Evolutionary conservation across 1,139 yeast genomes (phyloP).

Genomic region (Suhomyces ambrosiae): DNA sequence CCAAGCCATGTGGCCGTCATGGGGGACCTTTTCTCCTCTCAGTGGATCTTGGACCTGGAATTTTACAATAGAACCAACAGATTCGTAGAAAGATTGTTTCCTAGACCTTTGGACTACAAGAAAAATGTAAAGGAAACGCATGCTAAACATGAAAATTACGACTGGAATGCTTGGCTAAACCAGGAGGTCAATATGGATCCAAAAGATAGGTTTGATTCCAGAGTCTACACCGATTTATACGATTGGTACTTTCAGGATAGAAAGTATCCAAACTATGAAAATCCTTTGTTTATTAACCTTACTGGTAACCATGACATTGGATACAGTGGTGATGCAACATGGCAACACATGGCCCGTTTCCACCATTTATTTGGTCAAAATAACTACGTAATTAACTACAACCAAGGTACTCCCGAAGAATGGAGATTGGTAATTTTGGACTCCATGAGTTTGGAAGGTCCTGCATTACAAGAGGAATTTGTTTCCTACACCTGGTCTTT

Average conservation of each 20-base stretch:
- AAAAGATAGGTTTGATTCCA: constrained; percentile 45
- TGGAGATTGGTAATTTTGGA: constrained; percentile 88
- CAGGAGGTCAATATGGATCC: constrained; percentile 44
- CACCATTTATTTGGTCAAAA: constrained; percentile 75
- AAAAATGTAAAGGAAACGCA: constrained; percentile 50
- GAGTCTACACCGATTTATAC: constrained; percentile 59
- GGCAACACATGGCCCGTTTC: constrained; percentile 86
- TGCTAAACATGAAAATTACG: constrained; percentile 49
- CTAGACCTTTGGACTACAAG: constrained; percentile 53
- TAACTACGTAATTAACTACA: constrained; percentile 76
- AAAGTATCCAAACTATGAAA: constrained; percentile 35
- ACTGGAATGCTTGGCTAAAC: constrained; percentile 54
- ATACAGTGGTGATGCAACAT: constrained; percentile 91
- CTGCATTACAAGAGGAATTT: constrained; percentile 77
- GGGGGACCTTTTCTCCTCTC: constrained; percentile 94
- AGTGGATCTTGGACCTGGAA: constrained; percentile 90
- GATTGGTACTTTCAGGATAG: constrained; percentile 59
- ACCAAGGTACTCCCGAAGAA: constrained; percentile 60
- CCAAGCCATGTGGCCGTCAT: constrained; percentile 87
- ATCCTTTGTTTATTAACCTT: constrained; percentile 71
- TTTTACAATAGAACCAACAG: constrained; percentile 77
- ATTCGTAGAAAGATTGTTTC: constrained; percentile 65
- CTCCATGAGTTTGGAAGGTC: constrained; percentile 85
- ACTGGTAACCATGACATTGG: constrained; percentile 98
- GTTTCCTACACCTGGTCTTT: constrained; percentile 71